Evolutionary conservation across 1,284 basidiomycete species (phyloP).

Genomic region (Apiotrichum sp.): DNA sequence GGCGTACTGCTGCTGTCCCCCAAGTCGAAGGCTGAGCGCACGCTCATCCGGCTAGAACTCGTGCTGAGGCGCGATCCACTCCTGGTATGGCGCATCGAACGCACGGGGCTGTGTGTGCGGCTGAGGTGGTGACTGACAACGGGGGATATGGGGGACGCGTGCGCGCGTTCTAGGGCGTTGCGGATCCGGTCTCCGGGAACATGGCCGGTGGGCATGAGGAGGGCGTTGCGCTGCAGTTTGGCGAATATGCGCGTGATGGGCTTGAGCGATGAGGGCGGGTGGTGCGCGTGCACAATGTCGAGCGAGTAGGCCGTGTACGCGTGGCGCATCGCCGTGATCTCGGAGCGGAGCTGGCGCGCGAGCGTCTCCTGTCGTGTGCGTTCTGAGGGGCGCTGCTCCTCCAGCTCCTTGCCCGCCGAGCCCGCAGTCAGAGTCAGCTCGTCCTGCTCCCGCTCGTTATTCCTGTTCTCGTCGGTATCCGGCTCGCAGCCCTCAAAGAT

Average conservation of each 20-base stretch:
- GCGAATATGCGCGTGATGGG: slow-evolving; percentile 24
- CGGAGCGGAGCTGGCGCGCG: slow-evolving; percentile 20
- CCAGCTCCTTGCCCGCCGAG: background rate
- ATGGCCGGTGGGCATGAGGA: slow-evolving; percentile 36
- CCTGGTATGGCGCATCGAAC: too few relatives aligned
- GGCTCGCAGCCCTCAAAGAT: too few relatives aligned
- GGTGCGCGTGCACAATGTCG: slow-evolving; percentile 21
- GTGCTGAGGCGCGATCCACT: too few relatives aligned
- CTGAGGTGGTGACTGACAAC: too few relatives aligned
- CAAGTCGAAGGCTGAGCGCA: too few relatives aligned
- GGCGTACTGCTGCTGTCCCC: slow-evolving; percentile 1
- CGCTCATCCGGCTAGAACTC: too few relatives aligned
- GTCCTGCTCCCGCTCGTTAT: too few relatives aligned
- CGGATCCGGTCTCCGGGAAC: slow-evolving; percentile 40
- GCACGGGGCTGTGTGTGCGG: too few relatives aligned
- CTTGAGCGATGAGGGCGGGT: slow-evolving; percentile 15
- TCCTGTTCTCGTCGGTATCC: too few relatives aligned
- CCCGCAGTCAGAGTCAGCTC: too few relatives aligned
- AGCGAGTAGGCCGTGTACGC: slow-evolving; percentile 20
- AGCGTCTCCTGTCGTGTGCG: slow-evolving; percentile 19
- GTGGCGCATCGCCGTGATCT: slow-evolving; percentile 14
- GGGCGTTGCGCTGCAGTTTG: slow-evolving; percentile 33
- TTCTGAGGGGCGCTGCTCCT: background rate
- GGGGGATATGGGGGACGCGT: slow-evolving; percentile 7
- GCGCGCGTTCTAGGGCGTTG: slow-evolving; percentile 28